Evolutionary conservation across 129 eudicot species (phyloP).

Genomic region (Escallonia rubra): DNA sequence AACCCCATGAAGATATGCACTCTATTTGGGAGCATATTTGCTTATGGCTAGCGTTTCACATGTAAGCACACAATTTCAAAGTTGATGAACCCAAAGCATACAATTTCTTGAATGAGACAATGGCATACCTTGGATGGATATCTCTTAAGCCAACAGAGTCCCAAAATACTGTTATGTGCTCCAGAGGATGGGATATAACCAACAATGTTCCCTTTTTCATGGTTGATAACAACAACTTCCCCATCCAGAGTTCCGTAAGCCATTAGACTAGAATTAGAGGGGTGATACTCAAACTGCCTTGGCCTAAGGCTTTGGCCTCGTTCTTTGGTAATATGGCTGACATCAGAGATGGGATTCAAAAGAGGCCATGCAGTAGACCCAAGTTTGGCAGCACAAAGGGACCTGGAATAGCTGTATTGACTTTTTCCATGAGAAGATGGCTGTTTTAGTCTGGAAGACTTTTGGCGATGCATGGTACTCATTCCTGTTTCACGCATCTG

Average conservation of each 20-base stretch:
- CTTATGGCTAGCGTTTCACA: too few species aligned
- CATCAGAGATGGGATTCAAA: conserved; percentile 39
- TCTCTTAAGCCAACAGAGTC: conserved; percentile 92
- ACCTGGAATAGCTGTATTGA: conserved; percentile 47
- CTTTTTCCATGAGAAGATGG: conserved; percentile 35
- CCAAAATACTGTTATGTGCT: conserved; percentile 50
- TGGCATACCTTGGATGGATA: conserved; percentile 67
- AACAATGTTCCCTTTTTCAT: conserved; percentile 53
- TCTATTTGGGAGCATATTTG: too few species aligned
- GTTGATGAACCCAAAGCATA: too few species aligned
- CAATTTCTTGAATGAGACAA: neutral
- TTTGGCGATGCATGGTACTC: conserved; percentile 19
- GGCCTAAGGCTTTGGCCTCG: conserved; percentile 49
- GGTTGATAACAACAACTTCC: conserved; percentile 69
- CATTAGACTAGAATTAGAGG: conserved; percentile 55
- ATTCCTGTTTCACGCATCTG: conserved; percentile 65
- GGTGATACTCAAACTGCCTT: conserved; percentile 93
- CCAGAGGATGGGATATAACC: conserved; percentile 42
- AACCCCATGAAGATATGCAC: too few species aligned
- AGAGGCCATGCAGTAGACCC: conserved; percentile 63
- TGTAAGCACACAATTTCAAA: too few species aligned
- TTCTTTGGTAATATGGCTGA: conserved; percentile 26
- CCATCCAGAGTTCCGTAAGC: conserved; percentile 86
- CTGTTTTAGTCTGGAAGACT: conserved; percentile 22
- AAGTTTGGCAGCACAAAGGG: conserved; percentile 73